phyloP scores from a whole-genome alignment of 257 asterid species.

The Jaltomata sinuosa region DNA sequence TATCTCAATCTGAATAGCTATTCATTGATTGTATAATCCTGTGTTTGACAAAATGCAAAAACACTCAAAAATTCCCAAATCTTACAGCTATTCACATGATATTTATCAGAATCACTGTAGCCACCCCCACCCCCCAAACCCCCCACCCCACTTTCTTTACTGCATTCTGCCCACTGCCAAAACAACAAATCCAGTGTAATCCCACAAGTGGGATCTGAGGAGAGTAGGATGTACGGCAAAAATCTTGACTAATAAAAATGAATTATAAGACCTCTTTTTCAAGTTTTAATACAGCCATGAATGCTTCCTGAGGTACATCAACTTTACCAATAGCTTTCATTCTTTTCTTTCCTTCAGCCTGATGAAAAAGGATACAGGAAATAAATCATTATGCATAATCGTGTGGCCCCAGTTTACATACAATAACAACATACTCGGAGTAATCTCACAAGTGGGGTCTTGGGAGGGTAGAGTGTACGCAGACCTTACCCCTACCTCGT shows the following conservation, averaged over 20 bases:
- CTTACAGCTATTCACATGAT: not conserved
- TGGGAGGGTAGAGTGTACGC: not conserved
- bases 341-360: slow-evolving; percentile 99
- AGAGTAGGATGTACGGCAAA: not conserved
- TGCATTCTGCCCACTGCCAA: not conserved
- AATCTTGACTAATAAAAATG: not conserved
- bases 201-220: too few species aligned
- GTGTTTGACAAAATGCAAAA: not conserved
- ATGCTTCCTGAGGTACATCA: slow-evolving; percentile 98
- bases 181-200: too few species aligned
- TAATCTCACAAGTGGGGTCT: not conserved
- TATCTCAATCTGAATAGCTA: not conserved
- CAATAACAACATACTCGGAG: not conserved
- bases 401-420: not conserved
- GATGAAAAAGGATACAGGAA: slow-evolving; percentile 6
- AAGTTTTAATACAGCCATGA: slow-evolving; percentile 97
- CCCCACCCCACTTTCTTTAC: not conserved
- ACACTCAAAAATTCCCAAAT: not conserved
- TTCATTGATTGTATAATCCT: not conserved
- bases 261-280: slow-evolving; percentile 83
- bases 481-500: not conserved
- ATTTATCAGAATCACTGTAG: not conserved
- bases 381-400: not conserved
- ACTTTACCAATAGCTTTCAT: slow-evolving; percentile 95
- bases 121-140: too few species aligned